phyloP scores from a whole-genome alignment of 768 basidiomycete species.

The Austroboletus festivus region DNA sequence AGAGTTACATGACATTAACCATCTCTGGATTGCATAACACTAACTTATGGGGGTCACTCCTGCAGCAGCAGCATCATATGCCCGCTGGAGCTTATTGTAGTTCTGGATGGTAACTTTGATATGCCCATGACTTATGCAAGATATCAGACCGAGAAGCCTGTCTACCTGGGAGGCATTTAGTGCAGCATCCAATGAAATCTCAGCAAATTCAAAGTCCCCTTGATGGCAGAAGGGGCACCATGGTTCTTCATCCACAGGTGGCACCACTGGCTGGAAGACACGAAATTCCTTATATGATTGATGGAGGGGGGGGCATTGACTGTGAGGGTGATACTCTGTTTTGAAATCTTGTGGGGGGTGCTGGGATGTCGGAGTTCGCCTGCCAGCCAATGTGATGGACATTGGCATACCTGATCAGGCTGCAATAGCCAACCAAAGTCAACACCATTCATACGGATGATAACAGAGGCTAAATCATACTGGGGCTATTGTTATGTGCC shows the following conservation, averaged over 20 bases:
- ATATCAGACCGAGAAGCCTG: conserved; percentile 18
- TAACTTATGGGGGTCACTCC: conserved; percentile 9
- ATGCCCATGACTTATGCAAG: not conserved
- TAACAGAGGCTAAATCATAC: no score
- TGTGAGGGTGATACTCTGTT: conserved; percentile 26
- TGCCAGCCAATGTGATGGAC: no score
- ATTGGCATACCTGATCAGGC: no score
- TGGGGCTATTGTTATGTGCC: no score
- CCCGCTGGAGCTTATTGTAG: conserved; percentile 14
- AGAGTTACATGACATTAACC: no score
- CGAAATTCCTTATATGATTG: not conserved
- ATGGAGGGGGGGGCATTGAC: conserved; percentile 3
- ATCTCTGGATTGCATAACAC: no score
- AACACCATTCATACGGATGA: no score
- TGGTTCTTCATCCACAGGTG: conserved; percentile 12
- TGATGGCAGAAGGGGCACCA: conserved; percentile 31
- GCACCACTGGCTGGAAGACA: no score
- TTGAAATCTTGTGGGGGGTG: conserved; percentile 13
- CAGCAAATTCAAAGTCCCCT: conserved; percentile 30
- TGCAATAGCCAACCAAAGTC: no score
- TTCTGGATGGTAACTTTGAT: conserved; percentile 18
- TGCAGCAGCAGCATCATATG: conserved; percentile 15
- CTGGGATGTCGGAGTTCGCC: no score
- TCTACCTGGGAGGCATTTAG: conserved; percentile 19
- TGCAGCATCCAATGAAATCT: conserved; percentile 21